Conservation (phyloP, 306 rosid genomes). For the Citrullus amarus region DNA sequence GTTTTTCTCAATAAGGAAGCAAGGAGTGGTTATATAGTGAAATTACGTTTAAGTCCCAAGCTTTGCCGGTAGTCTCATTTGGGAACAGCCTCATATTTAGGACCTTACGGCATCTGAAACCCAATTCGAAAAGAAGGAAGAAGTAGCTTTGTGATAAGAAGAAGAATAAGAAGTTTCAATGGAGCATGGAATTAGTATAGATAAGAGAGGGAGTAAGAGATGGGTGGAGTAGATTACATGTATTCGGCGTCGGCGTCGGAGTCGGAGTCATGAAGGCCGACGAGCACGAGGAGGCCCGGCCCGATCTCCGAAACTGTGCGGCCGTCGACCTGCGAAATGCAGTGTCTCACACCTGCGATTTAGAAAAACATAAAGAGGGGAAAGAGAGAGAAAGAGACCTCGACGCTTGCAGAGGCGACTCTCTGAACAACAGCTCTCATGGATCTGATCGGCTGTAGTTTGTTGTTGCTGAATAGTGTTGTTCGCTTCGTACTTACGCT, state of each 20-base stretch:
- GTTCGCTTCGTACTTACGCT: slow-evolving; percentile 8
- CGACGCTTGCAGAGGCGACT: slow-evolving; percentile 78
- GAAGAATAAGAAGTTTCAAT: background rate
- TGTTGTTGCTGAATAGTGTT: background rate
- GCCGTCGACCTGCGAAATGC: slow-evolving; percentile 59
- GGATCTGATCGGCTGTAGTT: slow-evolving; percentile 27
- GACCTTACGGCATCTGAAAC: slow-evolving; percentile 70
- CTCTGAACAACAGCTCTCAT: slow-evolving; percentile 92
- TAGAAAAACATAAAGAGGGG: background rate
- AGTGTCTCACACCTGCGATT: slow-evolving; percentile 3
- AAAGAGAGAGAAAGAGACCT: slow-evolving; percentile 21
- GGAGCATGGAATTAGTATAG: background rate
- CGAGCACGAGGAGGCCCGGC: slow-evolving; percentile 83
- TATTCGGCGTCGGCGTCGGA: slow-evolving; percentile 65
- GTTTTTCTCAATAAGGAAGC: background rate
- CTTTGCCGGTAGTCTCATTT: slow-evolving; percentile 55
- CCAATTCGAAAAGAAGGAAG: background rate
- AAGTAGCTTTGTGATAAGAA: background rate
- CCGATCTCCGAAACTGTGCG: slow-evolving; percentile 66
- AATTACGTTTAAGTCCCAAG: slow-evolving; percentile 73
- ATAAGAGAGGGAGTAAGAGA: background rate
- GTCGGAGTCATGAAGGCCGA: slow-evolving; percentile 81
- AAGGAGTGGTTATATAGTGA: background rate
- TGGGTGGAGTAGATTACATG: slow-evolving; percentile 29
- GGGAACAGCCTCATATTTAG: slow-evolving; percentile 83